Conservation (phyloP, 768 basidiomycete species). For the Serpula lacrymans region DNA sequence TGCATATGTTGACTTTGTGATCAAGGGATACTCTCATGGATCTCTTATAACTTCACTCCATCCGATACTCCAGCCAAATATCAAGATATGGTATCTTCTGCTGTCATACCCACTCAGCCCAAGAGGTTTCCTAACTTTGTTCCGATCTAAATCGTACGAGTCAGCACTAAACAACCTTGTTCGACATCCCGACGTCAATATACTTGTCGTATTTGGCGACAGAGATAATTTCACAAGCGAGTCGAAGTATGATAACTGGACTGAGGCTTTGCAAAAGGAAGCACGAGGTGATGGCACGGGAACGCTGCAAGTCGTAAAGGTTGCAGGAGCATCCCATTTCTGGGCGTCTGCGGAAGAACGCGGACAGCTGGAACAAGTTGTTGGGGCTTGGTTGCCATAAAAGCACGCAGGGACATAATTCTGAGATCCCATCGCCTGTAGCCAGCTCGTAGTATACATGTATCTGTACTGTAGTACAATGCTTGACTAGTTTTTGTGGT, state of each 20-base stretch:
- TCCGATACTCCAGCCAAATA: slow-evolving; percentile 45
- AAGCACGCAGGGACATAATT: neutral
- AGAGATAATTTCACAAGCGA: slow-evolving; percentile 66
- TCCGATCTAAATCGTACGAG: slow-evolving; percentile 55
- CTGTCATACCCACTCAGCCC: slow-evolving; percentile 77
- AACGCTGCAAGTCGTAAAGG: slow-evolving; percentile 29
- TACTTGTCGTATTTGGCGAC: slow-evolving; percentile 68
- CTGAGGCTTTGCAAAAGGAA: slow-evolving; percentile 31
- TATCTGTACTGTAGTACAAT: neutral
- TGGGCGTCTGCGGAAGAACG: slow-evolving; percentile 40
- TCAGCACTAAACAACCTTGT: slow-evolving; percentile 49
- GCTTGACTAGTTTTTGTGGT: neutral
- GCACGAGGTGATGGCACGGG: slow-evolving; percentile 15
- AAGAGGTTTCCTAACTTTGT: slow-evolving; percentile 64
- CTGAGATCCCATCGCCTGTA: neutral
- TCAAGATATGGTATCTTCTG: slow-evolving; percentile 62
- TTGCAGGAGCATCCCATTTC: slow-evolving; percentile 61
- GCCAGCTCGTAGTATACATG: neutral
- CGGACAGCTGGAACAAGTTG: slow-evolving; percentile 11
- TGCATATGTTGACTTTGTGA: neutral
- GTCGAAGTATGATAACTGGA: slow-evolving; percentile 56
- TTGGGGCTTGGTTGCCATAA: slow-evolving; percentile 19
- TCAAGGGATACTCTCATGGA: slow-evolving; percentile 80
- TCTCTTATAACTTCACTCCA: slow-evolving; percentile 68
- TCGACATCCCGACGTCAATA: slow-evolving; percentile 39